Base-by-base conservation (phyloP, 2,329 filamentous ascomycete genomes). In the Stachybotrys elegans region DNA sequence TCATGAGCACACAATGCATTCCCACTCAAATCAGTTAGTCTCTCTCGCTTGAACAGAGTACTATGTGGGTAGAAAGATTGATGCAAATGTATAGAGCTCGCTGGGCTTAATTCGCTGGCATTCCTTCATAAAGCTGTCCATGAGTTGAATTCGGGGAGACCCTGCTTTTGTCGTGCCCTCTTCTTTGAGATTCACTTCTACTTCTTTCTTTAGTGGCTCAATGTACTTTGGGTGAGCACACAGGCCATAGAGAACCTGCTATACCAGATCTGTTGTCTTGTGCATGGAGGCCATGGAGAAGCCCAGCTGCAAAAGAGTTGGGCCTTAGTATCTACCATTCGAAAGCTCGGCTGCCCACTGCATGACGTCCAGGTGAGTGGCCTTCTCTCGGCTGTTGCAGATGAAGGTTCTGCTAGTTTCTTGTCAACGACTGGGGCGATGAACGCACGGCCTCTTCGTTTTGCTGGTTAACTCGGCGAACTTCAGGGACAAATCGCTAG, bases 221-320 rank as follows among this genome's bases (percentile, higher is more conserved):
- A 72, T 53, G 29, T 63, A 63, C 37, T 73, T 65, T 1, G 66
- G 65, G 23, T 69, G 53, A 5, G 57, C 55, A 3, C 56, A 56
- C 14, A 75, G 48, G 29, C 73, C 66, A 31, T 62, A 62, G 31
- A 75, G 49, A 4, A 63, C 51, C 16, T 68, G 62, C 2, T 60
- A 59, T 1, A 63, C 21, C 4, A 58, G 44, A 23, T 68, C 62
- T 1, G 65, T 63, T 0, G 69, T 70, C 6, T 66, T 71, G 48
- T 73, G 68, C 14, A 72, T 67, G 4, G 68, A 66, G 2, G 62
- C 66, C 34, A 90, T 80, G 43, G 84, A 75, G 0, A 90, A 86
- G 2, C 94, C 74, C 27, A 88, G 75, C 56, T 91, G 85, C 23
- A 83, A 84, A 9, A 59, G 63, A n/a, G 80, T 68, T 0, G 72